phyloP scores from a whole-genome alignment of 345 rosid species.

The Populus davidiana region DNA sequence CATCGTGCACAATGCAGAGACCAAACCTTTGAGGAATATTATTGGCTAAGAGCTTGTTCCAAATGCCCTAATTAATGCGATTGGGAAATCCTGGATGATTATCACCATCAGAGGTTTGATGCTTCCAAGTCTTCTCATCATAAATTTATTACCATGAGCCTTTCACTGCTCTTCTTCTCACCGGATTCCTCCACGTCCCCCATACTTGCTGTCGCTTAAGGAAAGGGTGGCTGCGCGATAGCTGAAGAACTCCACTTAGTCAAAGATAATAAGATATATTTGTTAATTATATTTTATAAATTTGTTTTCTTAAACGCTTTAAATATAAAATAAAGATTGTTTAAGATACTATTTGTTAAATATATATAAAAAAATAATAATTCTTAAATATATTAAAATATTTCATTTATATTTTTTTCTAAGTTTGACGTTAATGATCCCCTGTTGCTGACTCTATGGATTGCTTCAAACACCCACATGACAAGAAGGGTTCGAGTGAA shows the following conservation, averaged over 20 bases:
- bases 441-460: neutral
- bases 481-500: neutral
- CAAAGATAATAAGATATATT: too few relatives aligned
- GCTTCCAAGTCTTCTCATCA: constrained; percentile 87
- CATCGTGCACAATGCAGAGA: too few relatives aligned
- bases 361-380: too few relatives aligned
- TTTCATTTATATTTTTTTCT: too few relatives aligned
- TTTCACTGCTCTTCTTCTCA: constrained; percentile 14
- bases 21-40: constrained; percentile 59
- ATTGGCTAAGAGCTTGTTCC: constrained; percentile 64
- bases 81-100: constrained; percentile 73
- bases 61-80: constrained; percentile 70
- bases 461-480: neutral
- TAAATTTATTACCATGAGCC: constrained; percentile 64
- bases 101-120: constrained; percentile 60
- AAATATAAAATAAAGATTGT: too few relatives aligned
- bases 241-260: too few relatives aligned
- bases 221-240: too few relatives aligned
- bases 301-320: too few relatives aligned
- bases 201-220: neutral
- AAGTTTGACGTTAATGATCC: too few relatives aligned
- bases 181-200: constrained; percentile 6
- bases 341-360: too few relatives aligned
- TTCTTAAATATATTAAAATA: too few relatives aligned
- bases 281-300: too few relatives aligned